These are phyloP conservation scores for Nissolia schottii DNA, from an alignment of 306 rosid genomes.

Conservation along the genomic window DNA sequence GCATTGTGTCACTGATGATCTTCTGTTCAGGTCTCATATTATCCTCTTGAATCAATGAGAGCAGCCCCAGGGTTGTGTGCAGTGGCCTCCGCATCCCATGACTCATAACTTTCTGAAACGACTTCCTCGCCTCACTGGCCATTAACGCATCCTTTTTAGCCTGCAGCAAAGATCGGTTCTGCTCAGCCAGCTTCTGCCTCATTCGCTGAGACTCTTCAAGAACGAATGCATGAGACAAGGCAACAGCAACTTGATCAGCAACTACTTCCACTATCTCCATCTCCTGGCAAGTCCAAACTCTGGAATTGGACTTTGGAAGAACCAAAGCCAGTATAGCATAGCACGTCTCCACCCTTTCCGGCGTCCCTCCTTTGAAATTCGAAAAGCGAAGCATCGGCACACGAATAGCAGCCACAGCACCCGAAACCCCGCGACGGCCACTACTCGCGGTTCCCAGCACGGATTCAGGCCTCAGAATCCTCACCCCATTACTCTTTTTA, in stretches of 20 bases:
- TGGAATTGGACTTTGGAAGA: slow-evolving; percentile 42
- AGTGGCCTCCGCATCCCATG: slow-evolving; percentile 77
- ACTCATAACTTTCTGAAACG: slow-evolving; percentile 76
- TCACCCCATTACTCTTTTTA: slow-evolving; percentile 48
- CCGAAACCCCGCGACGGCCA: slow-evolving; percentile 44
- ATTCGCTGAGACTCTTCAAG: slow-evolving; percentile 87
- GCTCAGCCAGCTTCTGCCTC: slow-evolving; percentile 71
- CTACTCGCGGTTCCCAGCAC: slow-evolving; percentile 58
- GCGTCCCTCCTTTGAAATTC: slow-evolving; percentile 82
- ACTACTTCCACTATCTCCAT: slow-evolving; percentile 77
- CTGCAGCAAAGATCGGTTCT: slow-evolving; percentile 62
- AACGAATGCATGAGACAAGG: slow-evolving; percentile 77
- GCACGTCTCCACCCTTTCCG: slow-evolving; percentile 57
- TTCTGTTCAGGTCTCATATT: slow-evolving; percentile 42
- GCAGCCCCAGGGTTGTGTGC: slow-evolving; percentile 70
- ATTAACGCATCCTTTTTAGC: slow-evolving; percentile 68
- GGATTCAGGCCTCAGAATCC: slow-evolving; percentile 59
- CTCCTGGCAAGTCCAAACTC: slow-evolving; percentile 58
- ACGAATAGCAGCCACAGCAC: slow-evolving; percentile 69
- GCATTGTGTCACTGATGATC: slow-evolving; percentile 61
- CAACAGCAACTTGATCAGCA: slow-evolving; percentile 91
- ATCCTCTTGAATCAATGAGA: slow-evolving; percentile 51
- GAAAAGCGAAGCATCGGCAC: slow-evolving; percentile 78
- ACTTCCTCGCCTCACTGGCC: slow-evolving; percentile 79
- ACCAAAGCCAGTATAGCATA: slow-evolving; percentile 74